phyloP scores from a whole-genome alignment of 2,329 filamentous ascomycete genomes.

The Trichophyton simii region DNA sequence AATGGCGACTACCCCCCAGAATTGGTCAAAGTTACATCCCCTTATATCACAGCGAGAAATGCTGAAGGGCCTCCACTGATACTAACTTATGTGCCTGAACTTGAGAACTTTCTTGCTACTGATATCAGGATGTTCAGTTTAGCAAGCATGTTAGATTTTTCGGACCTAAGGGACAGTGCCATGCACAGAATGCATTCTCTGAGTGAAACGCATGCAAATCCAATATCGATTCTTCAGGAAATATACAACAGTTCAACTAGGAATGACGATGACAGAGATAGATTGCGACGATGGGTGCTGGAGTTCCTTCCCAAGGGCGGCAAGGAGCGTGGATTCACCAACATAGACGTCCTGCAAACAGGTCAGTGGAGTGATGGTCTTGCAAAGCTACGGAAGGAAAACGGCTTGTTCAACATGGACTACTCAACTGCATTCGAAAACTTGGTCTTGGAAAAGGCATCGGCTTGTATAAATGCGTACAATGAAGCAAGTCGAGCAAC shows the following conservation, averaged over 20 bases:
- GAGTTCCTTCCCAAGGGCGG: constrained; percentile 10
- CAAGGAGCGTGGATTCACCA: constrained; percentile 1
- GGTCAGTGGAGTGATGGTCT: constrained; percentile 10
- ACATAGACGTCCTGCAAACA: constrained; percentile 9
- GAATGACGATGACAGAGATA: constrained; percentile 7
- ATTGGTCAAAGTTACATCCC: constrained; percentile 5
- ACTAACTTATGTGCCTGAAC: not conserved
- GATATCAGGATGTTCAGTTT: constrained; percentile 13
- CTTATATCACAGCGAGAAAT: constrained; percentile 5
- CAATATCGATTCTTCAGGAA: constrained; percentile 10
- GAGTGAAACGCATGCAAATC: constrained; percentile 8
- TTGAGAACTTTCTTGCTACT: constrained; percentile 8
- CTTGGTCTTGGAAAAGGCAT: constrained; percentile 7
- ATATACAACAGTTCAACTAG: constrained; percentile 9
- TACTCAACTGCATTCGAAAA: constrained; percentile 5
- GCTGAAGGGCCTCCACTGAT: constrained; percentile 10
- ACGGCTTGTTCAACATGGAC: constrained; percentile 7
- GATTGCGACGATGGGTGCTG: constrained; percentile 9
- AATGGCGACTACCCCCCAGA: constrained; percentile 12
- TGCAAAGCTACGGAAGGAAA: constrained; percentile 3
- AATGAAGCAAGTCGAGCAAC: not conserved
- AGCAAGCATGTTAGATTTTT: constrained; percentile 10
- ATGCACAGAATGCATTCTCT: constrained; percentile 9
- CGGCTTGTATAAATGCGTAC: constrained; percentile 1
- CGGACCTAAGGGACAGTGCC: constrained; percentile 10